A percentile compares a stretch with the other conserved stretches of the same genome.
These are phyloP conservation scores for Malassezia equina DNA, from an alignment of 1,284 basidiomycete genomes.

Conservation along the genomic window DNA sequence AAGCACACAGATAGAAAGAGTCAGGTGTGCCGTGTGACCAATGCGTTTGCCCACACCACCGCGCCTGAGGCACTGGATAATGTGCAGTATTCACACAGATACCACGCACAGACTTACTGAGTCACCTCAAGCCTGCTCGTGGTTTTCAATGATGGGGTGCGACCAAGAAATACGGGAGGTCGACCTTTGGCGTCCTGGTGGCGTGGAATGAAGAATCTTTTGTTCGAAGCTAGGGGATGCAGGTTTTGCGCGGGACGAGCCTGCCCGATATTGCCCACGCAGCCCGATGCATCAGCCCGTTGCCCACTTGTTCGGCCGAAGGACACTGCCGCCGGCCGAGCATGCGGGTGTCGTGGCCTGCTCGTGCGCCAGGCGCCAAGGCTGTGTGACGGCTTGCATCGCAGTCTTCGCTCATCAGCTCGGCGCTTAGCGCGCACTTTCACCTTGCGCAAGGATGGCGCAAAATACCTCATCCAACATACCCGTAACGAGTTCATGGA, in stretches of 20 bases:
- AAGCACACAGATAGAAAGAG: not conserved
- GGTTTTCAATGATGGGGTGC: not conserved
- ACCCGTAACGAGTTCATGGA: not conserved
- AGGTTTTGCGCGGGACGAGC: slow-evolving; percentile 2
- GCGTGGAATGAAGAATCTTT: slow-evolving; percentile 1
- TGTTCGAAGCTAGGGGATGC: not conserved
- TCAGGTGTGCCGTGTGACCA: not conserved
- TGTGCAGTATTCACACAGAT: not conserved
- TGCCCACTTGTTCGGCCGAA: not conserved
- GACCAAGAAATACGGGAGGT: not conserved
- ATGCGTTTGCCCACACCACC: not conserved
- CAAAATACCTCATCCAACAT: not conserved
- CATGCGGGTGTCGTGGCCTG: not conserved
- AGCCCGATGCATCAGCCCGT: not conserved
- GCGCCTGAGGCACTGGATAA: not conserved
- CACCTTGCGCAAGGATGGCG: not conserved
- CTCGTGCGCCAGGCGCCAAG: not conserved
- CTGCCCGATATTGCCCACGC: not conserved
- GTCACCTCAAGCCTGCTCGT: not conserved
- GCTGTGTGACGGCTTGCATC: not conserved
- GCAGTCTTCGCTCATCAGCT: not conserved
- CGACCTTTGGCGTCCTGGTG: not conserved
- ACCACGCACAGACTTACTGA: not conserved
- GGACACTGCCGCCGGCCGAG: not conserved
- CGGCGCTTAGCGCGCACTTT: not conserved